Conservation (phyloP, 2,329 filamentous ascomycete genomes). For the Intubia oerlemansii region DNA sequence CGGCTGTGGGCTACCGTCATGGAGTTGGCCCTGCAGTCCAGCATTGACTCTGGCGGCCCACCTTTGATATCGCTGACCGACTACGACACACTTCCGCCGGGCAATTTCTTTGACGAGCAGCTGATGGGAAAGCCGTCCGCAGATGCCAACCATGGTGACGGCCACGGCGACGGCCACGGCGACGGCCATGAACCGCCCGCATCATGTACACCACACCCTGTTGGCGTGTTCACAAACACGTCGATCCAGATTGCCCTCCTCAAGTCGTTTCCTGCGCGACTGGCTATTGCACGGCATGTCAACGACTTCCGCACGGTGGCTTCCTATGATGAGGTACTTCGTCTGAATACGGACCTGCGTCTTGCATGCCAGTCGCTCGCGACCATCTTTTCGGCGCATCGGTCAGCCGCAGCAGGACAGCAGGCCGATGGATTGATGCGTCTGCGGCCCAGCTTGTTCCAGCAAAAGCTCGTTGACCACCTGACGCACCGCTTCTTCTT, state of each 20-base stretch:
- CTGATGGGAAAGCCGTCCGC: slow-evolving; percentile 13
- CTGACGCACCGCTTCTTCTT: slow-evolving; percentile 26
- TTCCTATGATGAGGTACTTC: slow-evolving; percentile 25
- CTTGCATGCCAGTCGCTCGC: slow-evolving; percentile 16
- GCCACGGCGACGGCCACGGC: too few relatives aligned
- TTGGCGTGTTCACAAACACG: slow-evolving; percentile 19
- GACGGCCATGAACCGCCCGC: too few relatives aligned
- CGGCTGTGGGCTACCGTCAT: slow-evolving; percentile 16
- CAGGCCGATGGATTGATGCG: too few relatives aligned
- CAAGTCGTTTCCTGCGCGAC: slow-evolving; percentile 20
- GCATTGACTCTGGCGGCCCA: slow-evolving; percentile 22
- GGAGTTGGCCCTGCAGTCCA: slow-evolving; percentile 23
- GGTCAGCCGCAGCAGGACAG: slow-evolving; percentile 1
- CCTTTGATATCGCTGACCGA: slow-evolving; percentile 21
- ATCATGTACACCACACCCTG: too few relatives aligned
- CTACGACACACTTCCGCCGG: slow-evolving; percentile 25
- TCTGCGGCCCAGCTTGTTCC: slow-evolving; percentile 15
- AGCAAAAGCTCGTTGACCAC: slow-evolving; percentile 20
- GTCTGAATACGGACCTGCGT: slow-evolving; percentile 22
- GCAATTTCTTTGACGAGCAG: slow-evolving; percentile 28
- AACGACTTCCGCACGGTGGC: slow-evolving; percentile 23
- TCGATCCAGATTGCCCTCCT: slow-evolving; percentile 26
- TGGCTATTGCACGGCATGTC: slow-evolving; percentile 21
- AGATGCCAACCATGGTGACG: too few relatives aligned
- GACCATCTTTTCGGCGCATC: slow-evolving; percentile 12